Percentiles rank a stretch among this genome's conserved stretches.
These are phyloP conservation scores for Golubevia pallescens DNA, from an alignment of 1,284 basidiomycete species.

Conservation along the genomic window DNA sequence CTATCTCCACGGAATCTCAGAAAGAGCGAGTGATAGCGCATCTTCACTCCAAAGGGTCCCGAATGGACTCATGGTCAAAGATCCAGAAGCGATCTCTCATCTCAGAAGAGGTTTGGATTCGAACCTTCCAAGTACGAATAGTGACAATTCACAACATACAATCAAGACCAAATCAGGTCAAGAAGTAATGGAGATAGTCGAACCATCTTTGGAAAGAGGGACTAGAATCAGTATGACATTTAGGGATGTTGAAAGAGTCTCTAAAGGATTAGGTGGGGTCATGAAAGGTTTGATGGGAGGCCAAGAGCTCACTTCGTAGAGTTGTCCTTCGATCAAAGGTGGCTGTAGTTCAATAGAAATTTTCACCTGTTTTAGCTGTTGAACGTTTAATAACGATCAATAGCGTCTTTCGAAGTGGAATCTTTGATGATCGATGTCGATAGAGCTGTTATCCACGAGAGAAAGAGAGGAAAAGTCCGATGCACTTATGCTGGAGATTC, in stretches of 20 bases:
- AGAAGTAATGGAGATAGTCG: slow-evolving; percentile 65
- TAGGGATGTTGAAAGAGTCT: slow-evolving; percentile 72
- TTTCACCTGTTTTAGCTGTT: too few relatives aligned
- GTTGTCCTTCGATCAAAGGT: too few relatives aligned
- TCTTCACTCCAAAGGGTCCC: slow-evolving; percentile 24
- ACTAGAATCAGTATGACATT: slow-evolving; percentile 84
- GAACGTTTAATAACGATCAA: too few relatives aligned
- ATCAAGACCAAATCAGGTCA: slow-evolving; percentile 43
- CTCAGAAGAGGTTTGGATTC: not conserved
- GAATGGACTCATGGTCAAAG: slow-evolving; percentile 25
- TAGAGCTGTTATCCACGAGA: too few relatives aligned
- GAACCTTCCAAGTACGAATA: not conserved
- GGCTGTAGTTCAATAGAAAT: too few relatives aligned
- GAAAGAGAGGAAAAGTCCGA: too few relatives aligned
- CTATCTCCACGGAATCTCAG: slow-evolving; percentile 66
- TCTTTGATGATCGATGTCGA: too few relatives aligned
- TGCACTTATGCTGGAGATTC: too few relatives aligned
- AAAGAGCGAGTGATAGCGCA: slow-evolving; percentile 62
- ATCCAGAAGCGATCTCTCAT: slow-evolving; percentile 7
- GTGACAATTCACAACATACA: slow-evolving; percentile 4
- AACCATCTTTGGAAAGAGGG: slow-evolving; percentile 68
- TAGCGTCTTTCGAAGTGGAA: too few relatives aligned
- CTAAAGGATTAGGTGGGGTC: slow-evolving; percentile 35
- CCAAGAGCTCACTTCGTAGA: too few relatives aligned
- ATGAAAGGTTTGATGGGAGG: slow-evolving; percentile 3